A percentile compares a stretch with the other conserved stretches of the same genome.
Evolutionary conservation across 352 stramenopile species (phyloP).

Genomic region (Globisporangium carolinianum): DNA sequence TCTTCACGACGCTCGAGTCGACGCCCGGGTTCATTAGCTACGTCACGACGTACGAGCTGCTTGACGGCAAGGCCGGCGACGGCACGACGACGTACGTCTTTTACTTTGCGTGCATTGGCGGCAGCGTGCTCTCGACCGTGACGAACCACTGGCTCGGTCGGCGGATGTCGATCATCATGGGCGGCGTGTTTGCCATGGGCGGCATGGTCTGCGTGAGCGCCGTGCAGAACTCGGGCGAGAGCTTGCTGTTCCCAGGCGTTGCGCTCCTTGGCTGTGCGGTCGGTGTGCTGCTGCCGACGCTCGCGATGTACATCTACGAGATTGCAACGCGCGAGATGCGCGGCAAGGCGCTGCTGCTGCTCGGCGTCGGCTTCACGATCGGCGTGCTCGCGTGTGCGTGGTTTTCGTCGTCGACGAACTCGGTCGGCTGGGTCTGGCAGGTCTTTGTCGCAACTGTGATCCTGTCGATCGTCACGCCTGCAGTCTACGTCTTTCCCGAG

Average conservation of each 20-base stretch:
- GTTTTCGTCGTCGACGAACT: conserved; percentile 55
- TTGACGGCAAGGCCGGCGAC: conserved; percentile 45
- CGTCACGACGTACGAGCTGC: conserved; percentile 45
- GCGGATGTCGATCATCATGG: conserved; percentile 49
- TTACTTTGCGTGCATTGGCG: conserved; percentile 38
- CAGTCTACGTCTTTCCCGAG: conserved; percentile 70
- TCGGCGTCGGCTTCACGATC: conserved; percentile 56
- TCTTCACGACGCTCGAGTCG: conserved; percentile 57
- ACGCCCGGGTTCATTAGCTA: conserved; percentile 67
- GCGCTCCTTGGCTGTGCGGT: conserved; percentile 48
- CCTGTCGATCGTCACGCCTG: conserved; percentile 58
- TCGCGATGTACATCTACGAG: conserved; percentile 74
- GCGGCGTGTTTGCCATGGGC: conserved; percentile 54
- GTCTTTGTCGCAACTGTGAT: conserved; percentile 53
- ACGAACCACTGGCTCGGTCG: conserved; percentile 59
- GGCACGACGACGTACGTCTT: conserved; percentile 53
- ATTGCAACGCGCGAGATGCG: conserved; percentile 78
- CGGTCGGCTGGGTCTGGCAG: conserved; percentile 78
- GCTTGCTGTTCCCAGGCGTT: conserved; percentile 48
- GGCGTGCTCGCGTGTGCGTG: conserved; percentile 45
- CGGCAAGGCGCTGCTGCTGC: conserved; percentile 56
- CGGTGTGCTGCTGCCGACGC: conserved; percentile 57
- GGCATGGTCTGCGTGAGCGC: conserved; percentile 59
- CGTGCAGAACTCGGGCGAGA: conserved; percentile 28
- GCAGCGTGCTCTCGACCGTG: conserved; percentile 43